Percentiles rank a stretch among this genome's conserved stretches.
phyloP scores from a whole-genome alignment of 1,284 basidiomycete genomes.

The Exobasidium rhododendri region DNA sequence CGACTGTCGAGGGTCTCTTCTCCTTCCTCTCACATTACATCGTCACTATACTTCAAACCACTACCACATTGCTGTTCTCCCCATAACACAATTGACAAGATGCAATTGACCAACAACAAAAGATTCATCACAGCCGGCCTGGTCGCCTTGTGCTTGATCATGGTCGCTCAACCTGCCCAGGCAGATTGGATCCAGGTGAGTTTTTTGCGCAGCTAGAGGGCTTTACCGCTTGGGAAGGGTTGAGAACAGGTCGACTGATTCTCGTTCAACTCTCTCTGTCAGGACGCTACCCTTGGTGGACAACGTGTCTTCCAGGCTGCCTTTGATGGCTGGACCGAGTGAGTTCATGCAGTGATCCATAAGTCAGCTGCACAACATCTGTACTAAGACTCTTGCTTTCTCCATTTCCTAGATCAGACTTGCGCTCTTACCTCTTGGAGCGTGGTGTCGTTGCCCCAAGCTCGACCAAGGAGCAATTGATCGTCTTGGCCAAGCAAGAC shows the following conservation, averaged over 20 bases:
- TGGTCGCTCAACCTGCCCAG: conserved; percentile 33
- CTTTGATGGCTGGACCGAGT: conserved; percentile 50
- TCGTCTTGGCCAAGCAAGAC: conserved; percentile 46
- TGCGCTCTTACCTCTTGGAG: conserved; percentile 52
- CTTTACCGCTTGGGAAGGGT: too few relatives aligned
- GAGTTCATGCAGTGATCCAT: conserved; percentile 17
- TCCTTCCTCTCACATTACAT: neutral
- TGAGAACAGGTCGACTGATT: too few relatives aligned
- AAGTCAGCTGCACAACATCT: neutral
- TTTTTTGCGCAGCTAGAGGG: neutral
- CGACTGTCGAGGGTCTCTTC: too few relatives aligned
- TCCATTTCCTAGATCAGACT: conserved; percentile 25
- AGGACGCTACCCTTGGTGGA: conserved; percentile 37
- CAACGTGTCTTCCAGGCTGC: conserved; percentile 43
- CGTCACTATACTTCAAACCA: neutral
- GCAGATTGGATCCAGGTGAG: conserved; percentile 36
- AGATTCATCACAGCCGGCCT: conserved; percentile 44
- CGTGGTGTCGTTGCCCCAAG: conserved; percentile 50
- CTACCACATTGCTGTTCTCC: neutral
- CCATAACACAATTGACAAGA: neutral
- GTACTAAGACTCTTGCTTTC: conserved; percentile 6
- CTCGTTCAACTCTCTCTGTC: too few relatives aligned
- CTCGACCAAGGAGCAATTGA: conserved; percentile 46
- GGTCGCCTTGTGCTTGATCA: conserved; percentile 39
- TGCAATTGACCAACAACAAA: conserved; percentile 15